Evolutionary conservation across 2,329 filamentous ascomycete species (phyloP).

Genomic region (Fusarium sp.): DNA sequence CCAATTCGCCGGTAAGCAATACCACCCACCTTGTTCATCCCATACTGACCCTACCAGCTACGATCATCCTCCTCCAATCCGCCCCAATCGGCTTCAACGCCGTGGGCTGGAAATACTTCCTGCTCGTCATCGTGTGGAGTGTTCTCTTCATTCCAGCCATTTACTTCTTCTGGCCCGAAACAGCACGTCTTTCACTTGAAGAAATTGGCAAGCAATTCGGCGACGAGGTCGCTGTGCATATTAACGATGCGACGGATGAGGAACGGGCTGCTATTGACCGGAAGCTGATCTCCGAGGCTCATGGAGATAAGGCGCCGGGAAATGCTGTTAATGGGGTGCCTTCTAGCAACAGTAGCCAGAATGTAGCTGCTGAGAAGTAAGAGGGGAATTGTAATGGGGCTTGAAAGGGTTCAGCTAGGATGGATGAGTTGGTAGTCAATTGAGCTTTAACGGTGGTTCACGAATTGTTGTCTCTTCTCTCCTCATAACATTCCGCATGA

Average conservation of each 20-base stretch:
- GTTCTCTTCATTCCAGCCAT: conserved; percentile 47
- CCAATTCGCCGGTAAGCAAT: conserved; percentile 54
- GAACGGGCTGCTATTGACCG: conserved; percentile 24
- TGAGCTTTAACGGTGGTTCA: neutral
- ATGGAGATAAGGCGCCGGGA: neutral
- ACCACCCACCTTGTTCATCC: accelerated
- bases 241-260: conserved; percentile 56
- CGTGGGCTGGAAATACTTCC: conserved; percentile 62
- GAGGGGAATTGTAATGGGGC: too few relatives aligned
- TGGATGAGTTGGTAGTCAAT: neutral
- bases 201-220: conserved; percentile 54
- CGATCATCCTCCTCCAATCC: conserved; percentile 60
- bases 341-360: conserved; percentile 21
- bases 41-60: conserved; percentile 23
- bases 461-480: neutral
- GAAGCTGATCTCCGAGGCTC: neutral
- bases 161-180: conserved; percentile 49
- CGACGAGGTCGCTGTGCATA: conserved; percentile 60
- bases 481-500: too few relatives aligned
- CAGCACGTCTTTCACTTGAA: conserved; percentile 54
- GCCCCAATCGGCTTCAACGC: conserved; percentile 51
- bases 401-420: too few relatives aligned
- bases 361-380: neutral
- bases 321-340: neutral
- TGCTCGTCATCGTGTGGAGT: conserved; percentile 59